Percentiles rank a stretch among this genome's conserved stretches.
Conservation (phyloP, 805 yeast species). For the Barnettozyma siamensis region DNA sequence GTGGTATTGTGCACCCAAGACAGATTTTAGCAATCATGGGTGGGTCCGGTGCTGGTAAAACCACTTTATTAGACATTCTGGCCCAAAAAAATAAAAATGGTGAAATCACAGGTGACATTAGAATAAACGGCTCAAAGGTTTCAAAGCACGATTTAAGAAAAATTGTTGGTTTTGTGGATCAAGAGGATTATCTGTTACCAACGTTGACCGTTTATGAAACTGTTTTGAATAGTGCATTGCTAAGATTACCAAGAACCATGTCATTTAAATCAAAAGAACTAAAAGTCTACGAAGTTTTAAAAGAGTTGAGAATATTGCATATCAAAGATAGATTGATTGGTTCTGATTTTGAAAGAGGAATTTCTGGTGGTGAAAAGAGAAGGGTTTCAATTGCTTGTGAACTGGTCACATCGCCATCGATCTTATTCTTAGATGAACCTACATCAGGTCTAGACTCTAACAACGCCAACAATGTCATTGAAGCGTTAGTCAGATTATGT, state of each 20-base stretch:
- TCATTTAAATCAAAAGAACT: slow-evolving; percentile 63
- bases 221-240: slow-evolving; percentile 82
- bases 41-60: slow-evolving; percentile 98
- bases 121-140: slow-evolving; percentile 63
- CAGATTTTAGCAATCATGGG: slow-evolving; percentile 96
- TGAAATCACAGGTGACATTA: slow-evolving; percentile 54
- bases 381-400: slow-evolving; percentile 94
- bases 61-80: slow-evolving; percentile 84
- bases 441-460: slow-evolving; percentile 94
- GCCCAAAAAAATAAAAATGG: slow-evolving; percentile 89
- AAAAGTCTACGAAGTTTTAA: slow-evolving; percentile 78
- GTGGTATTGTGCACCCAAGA: slow-evolving; percentile 80
- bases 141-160: slow-evolving; percentile 44
- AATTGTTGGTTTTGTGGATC: slow-evolving; percentile 91
- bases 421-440: slow-evolving; percentile 84
- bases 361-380: slow-evolving; percentile 89
- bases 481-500: slow-evolving; percentile 74
- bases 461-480: slow-evolving; percentile 89
- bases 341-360: slow-evolving; percentile 83
- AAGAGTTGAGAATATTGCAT: slow-evolving; percentile 75
- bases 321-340: slow-evolving; percentile 87
- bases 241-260: slow-evolving; percentile 82
- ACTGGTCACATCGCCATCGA: slow-evolving; percentile 80
- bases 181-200: slow-evolving; percentile 85
- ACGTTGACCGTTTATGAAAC: slow-evolving; percentile 96